Evolutionary conservation across 768 basidiomycete genomes (phyloP), one percentile per base, ranked within the genome.

Genomic region (Asterophora lycoperdoides): DNA sequence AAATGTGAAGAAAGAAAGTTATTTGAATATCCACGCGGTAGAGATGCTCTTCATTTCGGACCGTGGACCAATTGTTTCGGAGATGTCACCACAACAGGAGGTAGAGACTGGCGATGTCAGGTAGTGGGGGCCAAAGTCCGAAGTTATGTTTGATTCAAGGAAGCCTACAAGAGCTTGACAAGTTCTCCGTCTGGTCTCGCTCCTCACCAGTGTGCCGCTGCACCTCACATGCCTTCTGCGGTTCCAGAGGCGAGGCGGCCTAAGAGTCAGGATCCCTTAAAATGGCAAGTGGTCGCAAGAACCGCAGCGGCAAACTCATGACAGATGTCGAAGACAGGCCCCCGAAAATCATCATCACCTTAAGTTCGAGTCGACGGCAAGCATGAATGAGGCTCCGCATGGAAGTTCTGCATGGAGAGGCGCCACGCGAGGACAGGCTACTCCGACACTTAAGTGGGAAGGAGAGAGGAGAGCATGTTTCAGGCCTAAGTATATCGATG

Each of bases 401-500:
- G 34, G 23, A 50, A 33, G 50, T 48, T 26, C 23, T 36, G 23
- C n/a, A 8, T 4, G 26, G 36, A 35, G 15, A 23, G 42, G 29
- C 15, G 7, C 19, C 28, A 41, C 38, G n/a, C n/a, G 46, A 20
- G 48, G 13, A 46, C 35, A 44, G 51, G 28, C 28, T 2, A 36
- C 32, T 32, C 29, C 37, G 45, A 56, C 44, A 38, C 19, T 32
- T 47, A 34, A 40, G 9, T 11, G 20, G 6, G 7, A 37, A 9
- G n/a, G 2, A 28, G 4, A n/a, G n/a, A n/a, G n/a, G n/a, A n/a
- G n/a, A n/a, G 3, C 23, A 46, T 23, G 23, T 14, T 36, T 35
- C 30, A 41, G 41, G 41, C 18, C 35, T 17, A n/a, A n/a, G n/a
- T n/a, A 43, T 48, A 47, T 40, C 41, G 41, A 49, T 48, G 46